Evolutionary conservation across 1,284 basidiomycete species (phyloP), one percentile per base, ranked within the genome.

Genomic region (Ustilago vetiveriae): DNA sequence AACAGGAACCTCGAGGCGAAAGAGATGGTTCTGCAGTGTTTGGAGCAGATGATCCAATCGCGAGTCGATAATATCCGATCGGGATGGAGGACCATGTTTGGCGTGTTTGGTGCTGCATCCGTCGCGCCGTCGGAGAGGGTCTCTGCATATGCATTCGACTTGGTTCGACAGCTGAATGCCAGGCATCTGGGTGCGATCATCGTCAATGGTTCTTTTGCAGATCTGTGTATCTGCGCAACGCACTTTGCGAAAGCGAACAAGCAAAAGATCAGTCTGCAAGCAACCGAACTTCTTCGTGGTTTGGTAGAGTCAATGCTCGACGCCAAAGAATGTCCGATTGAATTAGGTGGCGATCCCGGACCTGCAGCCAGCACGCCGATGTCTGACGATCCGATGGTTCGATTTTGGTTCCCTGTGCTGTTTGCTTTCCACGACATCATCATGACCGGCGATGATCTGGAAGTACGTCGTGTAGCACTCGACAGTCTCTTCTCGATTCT

Each of bases 171-270:
- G 66, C 84, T 99, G 36, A 95, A 97, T 84, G 88, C 88, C 74
- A 90, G 95, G 51, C 92, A 97, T 82, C 96, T 99, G 83, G 80
- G 87, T n/a, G 88, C 90, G 16, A 91, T 99, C 57, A 90, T 98
- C 43, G 89, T 89, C 45, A 89, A 95, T 81, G 95, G 95, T 29
- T 90, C 94, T 6, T 98, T 98, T 81, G 92, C 94, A 47, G 96
- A 98, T 83, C 83, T 99, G 53, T 95, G 92, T 10, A 92, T 94
- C 36, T 98, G 97, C 85, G 90, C 98, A 62, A 98, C 96, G 30
- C 95, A 98, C 83, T 99, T 99, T 84, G 96, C 93, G 86, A 98
- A 98, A 87, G 92, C 94, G 69, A 93, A 89, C 87, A 98, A 94
- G 84, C 96, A 99, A 84, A 97, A 97, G 83, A 94, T 98, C 84